Base-by-base conservation (phyloP, 2,329 filamentous ascomycete species). In the Zasmidium angulare region DNA sequence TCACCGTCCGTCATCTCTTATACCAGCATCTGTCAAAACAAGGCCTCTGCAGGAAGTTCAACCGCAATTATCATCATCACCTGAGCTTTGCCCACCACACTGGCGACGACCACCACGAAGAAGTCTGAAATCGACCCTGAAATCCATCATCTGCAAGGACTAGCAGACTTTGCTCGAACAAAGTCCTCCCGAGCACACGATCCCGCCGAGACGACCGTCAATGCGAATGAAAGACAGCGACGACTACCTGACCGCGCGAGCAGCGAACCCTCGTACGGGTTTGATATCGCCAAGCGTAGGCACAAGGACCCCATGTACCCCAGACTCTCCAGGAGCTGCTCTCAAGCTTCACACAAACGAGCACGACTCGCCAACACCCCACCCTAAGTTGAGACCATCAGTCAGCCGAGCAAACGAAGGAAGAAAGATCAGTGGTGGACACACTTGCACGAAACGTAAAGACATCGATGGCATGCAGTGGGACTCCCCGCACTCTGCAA, bases 181-280 rank as follows among this genome's bases (percentile, higher is more conserved):
- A 47, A 36, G 36, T 6, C n/a, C 55, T 17, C 50, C 58, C 1
- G 40, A 26, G 14, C 2, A 43, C 2, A n/a, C n/a, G 22, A 19
- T 31, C 1, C 19, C 24, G n/a, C 51, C 55, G 17, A 51, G 43
- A 12, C 51, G 61, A 3, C 24, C 53, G n/a, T 59, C 56, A 21
- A 67, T 70, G 63, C 69, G 71, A 9, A 69, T 74, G 62, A 72
- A 68, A 56, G 70, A 72, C 24, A 73, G 70, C 50, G 72, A 72
- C 56, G 72, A 74, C 61, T 74, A 74, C 57, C 60, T 74, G 46
- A 74, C 72, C 19, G 72, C 69, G 24, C 62, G 72, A 53, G 69
- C 63, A 20, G 70, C 72, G 2, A 74, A 74, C 47, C 72, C 72
- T 10, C 55, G 66, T 19, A 74, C 72, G 14, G 72, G 72, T 6